Evolutionary conservation across 2,329 filamentous ascomycete species (phyloP).

Genomic region (Aureobasidium sp.): DNA sequence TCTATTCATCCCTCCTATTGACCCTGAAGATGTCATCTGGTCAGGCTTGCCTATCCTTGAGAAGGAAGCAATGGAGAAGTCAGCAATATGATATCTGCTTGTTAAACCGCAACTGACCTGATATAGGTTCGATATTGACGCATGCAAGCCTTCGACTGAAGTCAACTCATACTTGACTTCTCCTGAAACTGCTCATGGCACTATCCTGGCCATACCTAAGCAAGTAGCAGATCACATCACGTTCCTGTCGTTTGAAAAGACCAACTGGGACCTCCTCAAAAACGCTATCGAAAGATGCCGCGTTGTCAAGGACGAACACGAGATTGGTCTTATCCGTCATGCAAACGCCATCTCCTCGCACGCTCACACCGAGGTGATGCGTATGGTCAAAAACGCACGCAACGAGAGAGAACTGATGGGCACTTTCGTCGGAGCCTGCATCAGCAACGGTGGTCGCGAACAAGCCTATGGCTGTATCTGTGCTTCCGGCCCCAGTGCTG

Average conservation of each 20-base stretch:
- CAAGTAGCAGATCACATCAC: slow-evolving; percentile 65
- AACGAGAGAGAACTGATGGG: slow-evolving; percentile 82
- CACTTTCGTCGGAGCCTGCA: slow-evolving; percentile 66
- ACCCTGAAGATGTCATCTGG: slow-evolving; percentile 90
- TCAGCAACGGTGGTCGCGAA: slow-evolving; percentile 65
- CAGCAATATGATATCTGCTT: neutral
- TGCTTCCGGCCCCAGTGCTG: slow-evolving; percentile 68
- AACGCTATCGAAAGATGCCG: slow-evolving; percentile 69
- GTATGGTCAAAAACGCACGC: slow-evolving; percentile 50
- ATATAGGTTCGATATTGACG: slow-evolving; percentile 13
- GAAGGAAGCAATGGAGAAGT: slow-evolving; percentile 60
- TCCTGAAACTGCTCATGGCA: slow-evolving; percentile 36
- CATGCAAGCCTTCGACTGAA: slow-evolving; percentile 36
- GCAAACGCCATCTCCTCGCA: slow-evolving; percentile 72
- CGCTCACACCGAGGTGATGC: slow-evolving; percentile 67
- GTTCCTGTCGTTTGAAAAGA: slow-evolving; percentile 60
- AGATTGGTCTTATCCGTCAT: slow-evolving; percentile 70
- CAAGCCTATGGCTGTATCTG: slow-evolving; percentile 86
- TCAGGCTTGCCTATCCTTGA: slow-evolving; percentile 73
- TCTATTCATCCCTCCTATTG: slow-evolving; percentile 83
- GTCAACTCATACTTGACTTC: slow-evolving; percentile 59
- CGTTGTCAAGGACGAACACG: slow-evolving; percentile 77
- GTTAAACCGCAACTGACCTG: neutral
- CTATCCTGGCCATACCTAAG: slow-evolving; percentile 66
- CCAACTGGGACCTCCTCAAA: slow-evolving; percentile 49